phyloP scores from a whole-genome alignment of 805 yeast species.

The Barnettozyma siamensis region DNA sequence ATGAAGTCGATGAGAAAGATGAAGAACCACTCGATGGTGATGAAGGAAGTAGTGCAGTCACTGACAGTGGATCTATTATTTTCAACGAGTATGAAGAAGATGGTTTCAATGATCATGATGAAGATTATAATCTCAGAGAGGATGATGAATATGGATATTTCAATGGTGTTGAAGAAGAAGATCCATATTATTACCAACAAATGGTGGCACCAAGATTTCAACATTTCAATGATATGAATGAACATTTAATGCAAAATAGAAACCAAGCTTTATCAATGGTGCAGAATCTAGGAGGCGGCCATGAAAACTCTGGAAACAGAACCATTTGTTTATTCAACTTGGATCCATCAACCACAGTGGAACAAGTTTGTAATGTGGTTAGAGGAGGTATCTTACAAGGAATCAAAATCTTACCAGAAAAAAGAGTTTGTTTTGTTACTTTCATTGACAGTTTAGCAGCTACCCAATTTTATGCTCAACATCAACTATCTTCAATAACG shows the following conservation, averaged over 20 bases:
- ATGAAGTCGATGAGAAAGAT: conserved; percentile 2
- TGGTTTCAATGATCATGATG: background rate
- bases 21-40: conserved; percentile 1
- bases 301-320: conserved; percentile 68
- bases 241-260: conserved; percentile 74
- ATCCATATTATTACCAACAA: background rate
- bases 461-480: conserved; percentile 56
- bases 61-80: too few relatives aligned
- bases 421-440: conserved; percentile 61
- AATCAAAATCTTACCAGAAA: conserved; percentile 45
- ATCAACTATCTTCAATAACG: conserved; percentile 51
- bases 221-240: conserved; percentile 5
- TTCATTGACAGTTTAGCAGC: conserved; percentile 63
- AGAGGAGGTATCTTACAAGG: conserved; percentile 72
- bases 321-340: conserved; percentile 66
- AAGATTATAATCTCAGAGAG: background rate
- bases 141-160: background rate
- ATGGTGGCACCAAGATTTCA: background rate
- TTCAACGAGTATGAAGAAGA: conserved; percentile 1
- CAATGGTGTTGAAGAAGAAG: conserved; percentile 1
- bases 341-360: conserved; percentile 57
- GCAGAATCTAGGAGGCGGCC: conserved; percentile 75
- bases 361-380: conserved; percentile 70
- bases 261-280: conserved; percentile 93
- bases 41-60: background rate